phyloP scores from a whole-genome alignment of 768 basidiomycete species.

The Pilatotrama ljubarskyi region DNA sequence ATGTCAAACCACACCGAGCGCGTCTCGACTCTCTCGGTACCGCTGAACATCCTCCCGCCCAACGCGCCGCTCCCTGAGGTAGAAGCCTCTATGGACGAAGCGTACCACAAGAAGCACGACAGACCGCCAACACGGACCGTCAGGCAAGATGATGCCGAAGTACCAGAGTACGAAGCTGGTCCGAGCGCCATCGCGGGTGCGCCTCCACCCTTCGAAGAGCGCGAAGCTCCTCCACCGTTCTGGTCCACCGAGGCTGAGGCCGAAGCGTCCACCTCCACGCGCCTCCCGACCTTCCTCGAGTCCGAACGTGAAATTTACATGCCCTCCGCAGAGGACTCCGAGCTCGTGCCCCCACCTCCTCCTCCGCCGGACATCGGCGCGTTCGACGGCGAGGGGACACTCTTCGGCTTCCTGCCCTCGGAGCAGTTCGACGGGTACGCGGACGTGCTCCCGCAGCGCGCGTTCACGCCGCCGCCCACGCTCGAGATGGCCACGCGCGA shows the following conservation, averaged over 20 bases:
- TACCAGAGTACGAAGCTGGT: conserved; percentile 73
- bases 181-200: conserved; percentile 69
- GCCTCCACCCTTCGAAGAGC: conserved; percentile 85
- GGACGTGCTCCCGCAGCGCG: conserved; percentile 55
- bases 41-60: conserved; percentile 70
- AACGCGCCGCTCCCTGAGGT: conserved; percentile 80
- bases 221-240: conserved; percentile 78
- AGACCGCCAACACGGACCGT: conserved; percentile 72
- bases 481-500: conserved; percentile 75
- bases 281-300: conserved; percentile 69
- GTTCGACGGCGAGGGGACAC: conserved; percentile 72
- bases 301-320: conserved; percentile 77
- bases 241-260: conserved; percentile 32
- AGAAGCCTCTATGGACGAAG: conserved; percentile 67
- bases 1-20: conserved; percentile 67
- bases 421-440: conserved; percentile 84
- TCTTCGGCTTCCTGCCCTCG: conserved; percentile 70
- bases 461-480: conserved; percentile 72
- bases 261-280: conserved; percentile 20
- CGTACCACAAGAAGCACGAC: conserved; percentile 89
- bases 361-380: conserved; percentile 29
- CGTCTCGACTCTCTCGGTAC: conserved; percentile 62
- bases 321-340: conserved; percentile 44
- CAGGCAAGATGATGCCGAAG: conserved; percentile 67
- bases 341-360: conserved; percentile 33